Base-by-base conservation (phyloP, 169 alveolate genomes). In the Theileria annulata region DNA sequence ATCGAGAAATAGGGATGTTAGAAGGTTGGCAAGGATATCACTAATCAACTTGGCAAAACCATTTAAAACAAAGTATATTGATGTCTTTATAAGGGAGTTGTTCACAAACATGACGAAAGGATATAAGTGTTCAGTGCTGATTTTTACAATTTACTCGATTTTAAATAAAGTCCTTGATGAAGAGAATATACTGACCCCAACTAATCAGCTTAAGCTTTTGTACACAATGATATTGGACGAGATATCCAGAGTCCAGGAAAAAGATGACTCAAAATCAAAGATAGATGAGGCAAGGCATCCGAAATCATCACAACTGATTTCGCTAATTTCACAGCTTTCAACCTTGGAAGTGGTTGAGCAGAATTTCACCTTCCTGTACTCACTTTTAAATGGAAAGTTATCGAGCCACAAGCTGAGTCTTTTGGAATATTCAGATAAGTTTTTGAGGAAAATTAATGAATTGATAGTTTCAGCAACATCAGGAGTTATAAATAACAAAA, bases 251-350 rank as follows among this genome's bases (percentile, higher is more conserved):
- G 47, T 25, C 66, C 79, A 74, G 28, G 88, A 80, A 51, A 72
- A 42, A 72, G 75, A 74, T 8, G 88, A 76, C 67, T 56, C 42
- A 17, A 19, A n/a, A 23, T 74, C 84, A 9, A 81, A 81, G 27
- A 58, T 81, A 10, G 85, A 72, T n/a, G 88, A 81, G 28, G 85
- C 74, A 23, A 54, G 79, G 6, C 78, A 81, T 0, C 77, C 88
- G 9, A 81, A 71, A 31, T 74, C 85, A 27, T 2, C 71, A 15
- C 51, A 62, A 17, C 51, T 81, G 5, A 54, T 81, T 6, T 70
- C 56, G 19, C 31, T 81, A 23, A 51, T 81, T 21, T 17, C 80
- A n/a, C 73, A 74, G 75, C 73, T 54, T 49, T 68, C 80, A 13
- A 74, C 48, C 42, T 23, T 71, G 28, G 67, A 75, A 12, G 85